Evolutionary conservation across 148 eudicot species (phyloP).

Genomic region (Rhododendron henanense): DNA sequence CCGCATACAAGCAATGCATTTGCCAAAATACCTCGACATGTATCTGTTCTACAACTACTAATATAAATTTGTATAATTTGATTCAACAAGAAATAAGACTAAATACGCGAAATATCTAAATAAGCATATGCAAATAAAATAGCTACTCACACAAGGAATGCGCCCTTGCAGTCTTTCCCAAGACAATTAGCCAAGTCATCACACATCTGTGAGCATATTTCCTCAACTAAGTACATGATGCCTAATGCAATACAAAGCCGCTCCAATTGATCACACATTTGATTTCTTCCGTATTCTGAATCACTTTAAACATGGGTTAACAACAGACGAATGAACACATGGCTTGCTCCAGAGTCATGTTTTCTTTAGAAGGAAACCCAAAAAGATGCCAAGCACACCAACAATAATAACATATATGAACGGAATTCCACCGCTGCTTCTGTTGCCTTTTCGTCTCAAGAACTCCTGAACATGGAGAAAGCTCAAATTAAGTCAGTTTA

Average conservation of each 20-base stretch:
- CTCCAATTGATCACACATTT: conserved; percentile 10
- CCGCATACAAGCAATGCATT: background rate
- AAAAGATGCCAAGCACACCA: conserved; percentile 53
- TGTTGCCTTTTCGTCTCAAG: conserved; percentile 46
- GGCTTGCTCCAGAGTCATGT: conserved; percentile 16
- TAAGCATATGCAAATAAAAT: conserved; percentile 4
- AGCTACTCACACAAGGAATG: conserved; percentile 25
- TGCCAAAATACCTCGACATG: background rate
- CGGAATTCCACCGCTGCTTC: conserved; percentile 39
- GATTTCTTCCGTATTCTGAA: conserved; percentile 14
- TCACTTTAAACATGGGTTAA: background rate
- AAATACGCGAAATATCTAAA: background rate
- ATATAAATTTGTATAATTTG: background rate
- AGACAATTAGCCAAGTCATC: conserved; percentile 15
- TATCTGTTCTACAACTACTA: background rate
- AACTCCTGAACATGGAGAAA: conserved; percentile 40
- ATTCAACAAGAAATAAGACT: background rate
- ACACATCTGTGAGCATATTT: conserved; percentile 18
- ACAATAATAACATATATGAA: conserved; percentile 46
- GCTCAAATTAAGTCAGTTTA: background rate
- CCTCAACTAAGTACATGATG: conserved; percentile 7
- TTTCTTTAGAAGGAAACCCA: conserved; percentile 59
- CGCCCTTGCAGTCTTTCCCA: background rate
- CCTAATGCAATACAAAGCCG: conserved; percentile 8
- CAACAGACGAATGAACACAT: conserved; percentile 1